Evolutionary conservation across 768 basidiomycete species (phyloP), one percentile per base, ranked within the genome.

Genomic region (Dacryopinax spathularia): DNA sequence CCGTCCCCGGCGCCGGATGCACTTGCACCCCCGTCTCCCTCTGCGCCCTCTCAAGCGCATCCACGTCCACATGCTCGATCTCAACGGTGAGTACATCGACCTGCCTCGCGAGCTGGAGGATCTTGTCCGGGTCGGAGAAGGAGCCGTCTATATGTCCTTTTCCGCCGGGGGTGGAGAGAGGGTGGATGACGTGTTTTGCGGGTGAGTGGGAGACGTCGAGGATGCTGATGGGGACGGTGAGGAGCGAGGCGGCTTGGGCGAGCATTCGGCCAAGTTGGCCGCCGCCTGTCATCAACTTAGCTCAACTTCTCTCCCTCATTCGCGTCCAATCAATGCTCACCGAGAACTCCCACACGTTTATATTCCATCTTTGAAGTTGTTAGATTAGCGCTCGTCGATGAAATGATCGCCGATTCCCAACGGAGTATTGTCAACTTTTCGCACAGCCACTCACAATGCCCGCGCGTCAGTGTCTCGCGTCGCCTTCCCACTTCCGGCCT

Each of bases 221-320:
- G 66, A 96, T 83, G 33, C 92, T 74, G 18, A 94, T 77, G 37
- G 87, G 82, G 69, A 96, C 79, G 70, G 92, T 89, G 60, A 98
- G 81, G 33, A 91, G 80, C 1, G 93, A 86, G 2, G 95, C 94
- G 0, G 94, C 85, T 33, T 86, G 86, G 2, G 87, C 89, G 15
- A 99, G 82, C 96, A 99, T 99, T 25, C 95, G 91, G 27, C 95
- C 95, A 27, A 99, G 84, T 75, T 98, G 95, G 66, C 95, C 94
- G 35, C 96, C 96, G 66, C 95, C 95, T 94, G 62, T 20, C 10
- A 10, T 44, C 9, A 7, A 56, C 29, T 44, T 20, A 10, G 22
- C 22, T 44, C 22, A 44, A 20, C 25, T 22, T 7, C 39, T 41
- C 39, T 41, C 18, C 39, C 18, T 6, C 39, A 18, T 41, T 18